Evolutionary conservation across 768 basidiomycete species (phyloP).

Genomic region (Panus rudis): DNA sequence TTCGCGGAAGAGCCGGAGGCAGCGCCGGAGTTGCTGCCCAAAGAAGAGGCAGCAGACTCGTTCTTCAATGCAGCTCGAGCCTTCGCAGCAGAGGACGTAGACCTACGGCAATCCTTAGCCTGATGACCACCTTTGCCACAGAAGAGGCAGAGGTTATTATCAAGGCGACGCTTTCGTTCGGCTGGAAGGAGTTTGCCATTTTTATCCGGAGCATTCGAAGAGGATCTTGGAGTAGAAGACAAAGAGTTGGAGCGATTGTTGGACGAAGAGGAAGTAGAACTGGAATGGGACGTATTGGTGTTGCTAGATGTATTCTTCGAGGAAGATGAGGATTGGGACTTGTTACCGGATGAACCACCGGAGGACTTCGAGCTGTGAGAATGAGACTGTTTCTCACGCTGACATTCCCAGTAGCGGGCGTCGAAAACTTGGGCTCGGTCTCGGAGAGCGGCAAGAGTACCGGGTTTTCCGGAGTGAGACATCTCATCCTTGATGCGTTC

Average conservation of each 20-base stretch:
- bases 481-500: slow-evolving; percentile 9
- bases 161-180: not conserved
- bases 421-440: slow-evolving; percentile 5
- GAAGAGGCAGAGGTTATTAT: not conserved
- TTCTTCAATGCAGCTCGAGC: not conserved
- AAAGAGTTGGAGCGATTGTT: no score
- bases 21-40: no score
- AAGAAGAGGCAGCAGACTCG: not conserved
- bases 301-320: no score
- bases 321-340: not conserved
- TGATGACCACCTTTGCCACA: not conserved
- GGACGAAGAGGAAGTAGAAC: not conserved
- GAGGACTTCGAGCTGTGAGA: not conserved
- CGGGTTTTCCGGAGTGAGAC: slow-evolving; percentile 4
- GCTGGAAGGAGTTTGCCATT: not conserved
- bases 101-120: not conserved
- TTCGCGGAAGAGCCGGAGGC: no score
- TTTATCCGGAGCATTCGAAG: not conserved
- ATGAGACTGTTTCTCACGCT: slow-evolving; percentile 4
- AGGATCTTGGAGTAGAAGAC: no score
- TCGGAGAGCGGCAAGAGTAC: not conserved
- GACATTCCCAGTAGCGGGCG: slow-evolving; percentile 12
- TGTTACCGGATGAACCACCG: not conserved
- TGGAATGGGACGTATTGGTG: no score
- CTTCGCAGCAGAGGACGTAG: not conserved